Percentiles rank a stretch among this genome's conserved stretches.
phyloP scores from a whole-genome alignment of 495 filamentous ascomycete species.

The Tirmania nivea region DNA sequence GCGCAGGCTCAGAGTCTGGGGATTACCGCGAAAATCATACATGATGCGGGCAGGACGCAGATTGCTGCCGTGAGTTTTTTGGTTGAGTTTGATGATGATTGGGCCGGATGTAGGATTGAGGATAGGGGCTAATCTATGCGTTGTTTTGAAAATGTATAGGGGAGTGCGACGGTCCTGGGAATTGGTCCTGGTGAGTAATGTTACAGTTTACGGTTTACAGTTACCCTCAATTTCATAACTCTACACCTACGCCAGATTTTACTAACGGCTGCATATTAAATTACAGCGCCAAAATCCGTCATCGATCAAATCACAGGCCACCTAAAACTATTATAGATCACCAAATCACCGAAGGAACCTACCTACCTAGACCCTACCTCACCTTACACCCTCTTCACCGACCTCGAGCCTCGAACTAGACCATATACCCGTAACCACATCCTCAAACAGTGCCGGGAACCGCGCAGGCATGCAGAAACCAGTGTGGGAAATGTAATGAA shows the following conservation, averaged over 20 bases:
- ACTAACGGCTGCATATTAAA: neutral
- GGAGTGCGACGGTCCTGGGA: slow-evolving; percentile 76
- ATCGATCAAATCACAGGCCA: slow-evolving; percentile 71
- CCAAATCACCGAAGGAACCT: too few relatives aligned
- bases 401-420: too few relatives aligned
- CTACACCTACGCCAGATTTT: neutral
- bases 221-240: too few relatives aligned
- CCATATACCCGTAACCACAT: too few relatives aligned
- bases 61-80: slow-evolving; percentile 45
- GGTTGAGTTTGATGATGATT: neutral
- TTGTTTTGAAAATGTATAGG: neutral
- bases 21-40: slow-evolving; percentile 66
- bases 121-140: neutral
- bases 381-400: too few relatives aligned
- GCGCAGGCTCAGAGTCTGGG: slow-evolving; percentile 63
- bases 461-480: too few relatives aligned
- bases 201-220: too few relatives aligned
- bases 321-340: slow-evolving; percentile 54
- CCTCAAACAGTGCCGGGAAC: too few relatives aligned
- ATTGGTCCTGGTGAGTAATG: slow-evolving; percentile 36
- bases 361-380: too few relatives aligned
- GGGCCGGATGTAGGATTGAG: neutral
- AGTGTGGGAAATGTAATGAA: too few relatives aligned
- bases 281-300: slow-evolving; percentile 52
- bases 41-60: slow-evolving; percentile 92